These are phyloP conservation scores for Apophysomyces trapeziformis DNA, from an alignment of 371 early-diverging fungal species.

Conservation along the genomic window DNA sequence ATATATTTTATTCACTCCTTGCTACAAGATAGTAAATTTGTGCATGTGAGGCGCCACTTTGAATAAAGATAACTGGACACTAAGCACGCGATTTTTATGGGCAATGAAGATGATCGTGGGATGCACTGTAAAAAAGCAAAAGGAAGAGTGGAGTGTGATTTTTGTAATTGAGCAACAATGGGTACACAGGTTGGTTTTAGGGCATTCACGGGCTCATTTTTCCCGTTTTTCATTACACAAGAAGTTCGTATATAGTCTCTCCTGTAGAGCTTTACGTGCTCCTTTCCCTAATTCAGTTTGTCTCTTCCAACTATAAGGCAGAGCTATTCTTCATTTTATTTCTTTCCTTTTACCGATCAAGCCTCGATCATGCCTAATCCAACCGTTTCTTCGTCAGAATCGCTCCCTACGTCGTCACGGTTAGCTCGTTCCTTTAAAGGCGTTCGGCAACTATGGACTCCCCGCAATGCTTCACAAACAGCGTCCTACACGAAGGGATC, in stretches of 20 bases:
- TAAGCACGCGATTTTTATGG: not conserved
- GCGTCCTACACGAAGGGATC: not conserved
- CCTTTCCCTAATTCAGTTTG: constrained; percentile 9
- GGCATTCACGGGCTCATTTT: constrained; percentile 8
- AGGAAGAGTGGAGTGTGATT: not conserved
- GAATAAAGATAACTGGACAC: constrained; percentile 4
- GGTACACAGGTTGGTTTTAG: constrained; percentile 3
- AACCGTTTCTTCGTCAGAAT: constrained; percentile 9
- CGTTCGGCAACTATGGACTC: constrained; percentile 8
- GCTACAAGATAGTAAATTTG: constrained; percentile 1
- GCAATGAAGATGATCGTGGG: not conserved
- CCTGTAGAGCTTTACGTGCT: constrained; percentile 1
- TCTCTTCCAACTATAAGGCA: constrained; percentile 10
- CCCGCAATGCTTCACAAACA: not conserved
- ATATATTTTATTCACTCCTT: constrained; percentile 4
- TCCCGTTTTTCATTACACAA: constrained; percentile 12
- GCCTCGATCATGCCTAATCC: constrained; percentile 2
- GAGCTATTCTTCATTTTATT: constrained; percentile 3
- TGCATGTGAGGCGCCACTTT: constrained; percentile 11
- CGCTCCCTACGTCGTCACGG: constrained; percentile 8
- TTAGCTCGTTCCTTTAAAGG: constrained; percentile 5
- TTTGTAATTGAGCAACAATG: constrained; percentile 2
- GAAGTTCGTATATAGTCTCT: constrained; percentile 10
- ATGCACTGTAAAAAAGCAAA: not conserved
- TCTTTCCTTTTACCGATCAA: constrained; percentile 6